phyloP scores from a whole-genome alignment of 2,329 filamentous ascomycete genomes.

The Diaporthe sp. region DNA sequence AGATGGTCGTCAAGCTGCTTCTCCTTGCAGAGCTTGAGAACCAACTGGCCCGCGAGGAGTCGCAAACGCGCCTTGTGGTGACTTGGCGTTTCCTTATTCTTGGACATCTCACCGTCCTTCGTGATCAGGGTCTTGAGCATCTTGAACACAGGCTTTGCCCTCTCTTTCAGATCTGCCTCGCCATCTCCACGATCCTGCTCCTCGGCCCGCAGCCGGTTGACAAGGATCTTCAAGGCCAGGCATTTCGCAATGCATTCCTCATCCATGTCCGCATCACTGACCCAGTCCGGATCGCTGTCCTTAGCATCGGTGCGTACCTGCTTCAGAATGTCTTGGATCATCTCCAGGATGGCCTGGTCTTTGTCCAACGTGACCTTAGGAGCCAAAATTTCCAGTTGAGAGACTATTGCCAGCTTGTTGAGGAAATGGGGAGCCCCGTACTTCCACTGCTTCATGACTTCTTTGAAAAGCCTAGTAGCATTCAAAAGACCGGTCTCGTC shows the following conservation, averaged over 20 bases:
- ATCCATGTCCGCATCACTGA: slow-evolving; percentile 76
- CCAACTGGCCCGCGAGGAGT: slow-evolving; percentile 82
- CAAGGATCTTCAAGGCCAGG: slow-evolving; percentile 86
- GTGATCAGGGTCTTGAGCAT: slow-evolving; percentile 83
- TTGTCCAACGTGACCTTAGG: slow-evolving; percentile 80
- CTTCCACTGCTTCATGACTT: slow-evolving; percentile 79
- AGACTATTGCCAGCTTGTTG: slow-evolving; percentile 78
- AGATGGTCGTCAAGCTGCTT: slow-evolving; percentile 84
- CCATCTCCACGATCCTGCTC: slow-evolving; percentile 55
- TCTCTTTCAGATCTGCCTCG: slow-evolving; percentile 65
- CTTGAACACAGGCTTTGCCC: slow-evolving; percentile 79
- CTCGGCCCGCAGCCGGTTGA: slow-evolving; percentile 82
- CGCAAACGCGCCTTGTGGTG: slow-evolving; percentile 86
- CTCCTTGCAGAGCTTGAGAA: slow-evolving; percentile 86
- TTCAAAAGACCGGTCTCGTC: slow-evolving; percentile 83
- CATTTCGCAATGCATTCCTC: slow-evolving; percentile 88
- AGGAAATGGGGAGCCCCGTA: slow-evolving; percentile 83
- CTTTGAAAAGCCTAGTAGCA: slow-evolving; percentile 84
- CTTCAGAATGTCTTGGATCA: slow-evolving; percentile 82
- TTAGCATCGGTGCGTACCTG: slow-evolving; percentile 75
- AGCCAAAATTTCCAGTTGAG: slow-evolving; percentile 82
- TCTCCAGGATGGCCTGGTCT: slow-evolving; percentile 82
- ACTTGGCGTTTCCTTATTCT: slow-evolving; percentile 80
- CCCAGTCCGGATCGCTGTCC: slow-evolving; percentile 74
- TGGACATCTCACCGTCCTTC: slow-evolving; percentile 84